Conservation (phyloP, 768 basidiomycete genomes). For the Lactarius akahatsu region DNA sequence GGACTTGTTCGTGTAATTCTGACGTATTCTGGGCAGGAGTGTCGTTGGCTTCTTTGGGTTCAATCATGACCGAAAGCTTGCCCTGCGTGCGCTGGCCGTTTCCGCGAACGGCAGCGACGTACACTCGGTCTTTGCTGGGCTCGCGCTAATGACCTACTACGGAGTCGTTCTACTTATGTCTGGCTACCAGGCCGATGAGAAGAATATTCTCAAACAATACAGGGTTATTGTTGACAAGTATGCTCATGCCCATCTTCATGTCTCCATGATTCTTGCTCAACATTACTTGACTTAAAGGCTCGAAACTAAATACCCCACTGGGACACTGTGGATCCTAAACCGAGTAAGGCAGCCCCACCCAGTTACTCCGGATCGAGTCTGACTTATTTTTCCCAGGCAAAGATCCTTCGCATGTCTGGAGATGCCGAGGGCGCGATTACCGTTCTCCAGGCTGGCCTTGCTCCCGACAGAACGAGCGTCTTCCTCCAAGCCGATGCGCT, state of each 20-base stretch:
- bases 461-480: slow-evolving; percentile 48
- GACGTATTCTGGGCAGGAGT: slow-evolving; percentile 41
- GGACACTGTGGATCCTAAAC: slow-evolving; percentile 73
- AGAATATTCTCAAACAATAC: slow-evolving; percentile 61
- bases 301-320: slow-evolving; percentile 58
- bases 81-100: slow-evolving; percentile 65
- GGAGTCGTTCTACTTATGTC: slow-evolving; percentile 67
- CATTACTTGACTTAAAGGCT: slow-evolving; percentile 40
- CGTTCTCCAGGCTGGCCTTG: slow-evolving; percentile 58
- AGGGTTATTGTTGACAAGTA: slow-evolving; percentile 62
- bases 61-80: slow-evolving; percentile 66
- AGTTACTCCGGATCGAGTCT: background rate
- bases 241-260: slow-evolving; percentile 27
- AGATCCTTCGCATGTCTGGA: slow-evolving; percentile 68
- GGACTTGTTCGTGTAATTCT: background rate
- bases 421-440: slow-evolving; percentile 65
- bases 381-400: slow-evolving; percentile 47
- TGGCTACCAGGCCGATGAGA: slow-evolving; percentile 76
- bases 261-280: background rate
- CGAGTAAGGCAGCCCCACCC: slow-evolving; percentile 41
- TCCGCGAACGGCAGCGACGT: slow-evolving; percentile 66
- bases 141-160: slow-evolving; percentile 81
- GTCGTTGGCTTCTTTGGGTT: slow-evolving; percentile 78
- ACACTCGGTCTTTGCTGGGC: slow-evolving; percentile 72
- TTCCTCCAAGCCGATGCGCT: slow-evolving; percentile 75